Conservation (phyloP, 1,284 basidiomycete genomes). For the Cryptococcus wingfieldii region DNA sequence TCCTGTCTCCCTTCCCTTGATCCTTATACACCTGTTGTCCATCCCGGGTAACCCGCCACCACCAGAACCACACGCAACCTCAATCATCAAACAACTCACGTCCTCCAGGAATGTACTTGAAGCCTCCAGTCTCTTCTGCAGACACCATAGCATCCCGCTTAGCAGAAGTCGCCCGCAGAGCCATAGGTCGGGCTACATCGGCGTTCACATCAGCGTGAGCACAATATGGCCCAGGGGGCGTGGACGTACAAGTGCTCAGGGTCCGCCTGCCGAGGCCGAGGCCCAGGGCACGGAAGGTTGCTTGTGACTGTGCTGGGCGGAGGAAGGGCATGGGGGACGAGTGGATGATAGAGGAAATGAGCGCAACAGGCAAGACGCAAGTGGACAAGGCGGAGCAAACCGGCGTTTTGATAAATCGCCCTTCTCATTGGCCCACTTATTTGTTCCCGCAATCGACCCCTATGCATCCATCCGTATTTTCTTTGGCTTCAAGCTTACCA, state of each 20-base stretch:
- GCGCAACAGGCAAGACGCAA: too few relatives aligned
- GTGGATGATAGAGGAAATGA: too few relatives aligned
- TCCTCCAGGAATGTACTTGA: slow-evolving; percentile 49
- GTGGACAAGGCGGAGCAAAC: too few relatives aligned
- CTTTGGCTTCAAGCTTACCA: too few relatives aligned
- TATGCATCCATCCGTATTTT: too few relatives aligned
- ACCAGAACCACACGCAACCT: not conserved
- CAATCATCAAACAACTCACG: slow-evolving; percentile 34
- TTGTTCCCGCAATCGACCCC: too few relatives aligned
- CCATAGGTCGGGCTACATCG: slow-evolving; percentile 31
- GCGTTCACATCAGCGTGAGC: not conserved
- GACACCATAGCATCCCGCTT: slow-evolving; percentile 28
- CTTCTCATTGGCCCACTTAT: too few relatives aligned
- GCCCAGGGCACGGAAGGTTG: slow-evolving; percentile 22
- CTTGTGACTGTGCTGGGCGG: slow-evolving; percentile 22
- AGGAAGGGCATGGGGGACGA: slow-evolving; percentile 33
- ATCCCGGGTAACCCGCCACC: not conserved
- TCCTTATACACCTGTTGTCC: not conserved
- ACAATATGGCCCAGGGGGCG: not conserved
- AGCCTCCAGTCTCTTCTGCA: slow-evolving; percentile 46
- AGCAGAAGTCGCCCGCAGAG: slow-evolving; percentile 25
- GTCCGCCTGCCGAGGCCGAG: slow-evolving; percentile 34
- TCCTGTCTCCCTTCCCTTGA: not conserved
- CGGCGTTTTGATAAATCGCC: too few relatives aligned
- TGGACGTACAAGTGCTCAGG: slow-evolving; percentile 39